Percentiles rank a stretch among this genome's conserved stretches.
These are phyloP conservation scores for Phytophthora rubi DNA, from an alignment of 352 stramenopile genomes.

Conservation along the genomic window DNA sequence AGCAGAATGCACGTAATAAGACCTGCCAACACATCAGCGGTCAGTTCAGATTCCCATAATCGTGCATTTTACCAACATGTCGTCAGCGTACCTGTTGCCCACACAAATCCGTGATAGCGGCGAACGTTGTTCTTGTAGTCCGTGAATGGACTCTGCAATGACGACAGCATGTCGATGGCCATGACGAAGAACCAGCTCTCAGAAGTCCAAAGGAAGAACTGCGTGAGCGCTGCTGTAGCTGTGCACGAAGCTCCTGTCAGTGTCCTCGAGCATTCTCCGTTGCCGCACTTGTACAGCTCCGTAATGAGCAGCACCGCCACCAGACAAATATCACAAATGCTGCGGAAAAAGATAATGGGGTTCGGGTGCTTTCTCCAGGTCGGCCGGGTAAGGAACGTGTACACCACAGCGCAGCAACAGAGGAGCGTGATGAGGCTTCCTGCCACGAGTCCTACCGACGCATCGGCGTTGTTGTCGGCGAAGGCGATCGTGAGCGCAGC, in stretches of 20 bases:
- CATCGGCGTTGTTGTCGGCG: conserved; percentile 57
- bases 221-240: conserved; percentile 73
- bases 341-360: conserved; percentile 88
- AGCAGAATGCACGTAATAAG: conserved; percentile 74
- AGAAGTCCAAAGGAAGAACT: conserved; percentile 89
- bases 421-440: conserved; percentile 83
- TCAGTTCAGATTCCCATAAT: not conserved
- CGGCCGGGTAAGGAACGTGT: conserved; percentile 81
- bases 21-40: conserved; percentile 35
- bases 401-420: conserved; percentile 71
- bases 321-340: conserved; percentile 83
- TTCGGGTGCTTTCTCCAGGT: conserved; percentile 89
- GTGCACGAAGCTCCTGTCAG: conserved; percentile 61
- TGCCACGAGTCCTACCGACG: conserved; percentile 74
- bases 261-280: conserved; percentile 39
- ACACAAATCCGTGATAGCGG: conserved; percentile 86
- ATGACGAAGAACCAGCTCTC: conserved; percentile 92
- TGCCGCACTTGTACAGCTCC: conserved; percentile 83
- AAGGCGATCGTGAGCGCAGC: conserved; percentile 65
- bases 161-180: conserved; percentile 88
- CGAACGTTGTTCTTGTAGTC: conserved; percentile 89
- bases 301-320: conserved; percentile 79
- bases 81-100: conserved; percentile 56
- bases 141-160: conserved; percentile 87
- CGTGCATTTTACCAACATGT: not conserved